These are phyloP conservation scores for Gloeopeniophorella convolvens DNA, from an alignment of 768 basidiomycete genomes.

Conservation along the genomic window DNA sequence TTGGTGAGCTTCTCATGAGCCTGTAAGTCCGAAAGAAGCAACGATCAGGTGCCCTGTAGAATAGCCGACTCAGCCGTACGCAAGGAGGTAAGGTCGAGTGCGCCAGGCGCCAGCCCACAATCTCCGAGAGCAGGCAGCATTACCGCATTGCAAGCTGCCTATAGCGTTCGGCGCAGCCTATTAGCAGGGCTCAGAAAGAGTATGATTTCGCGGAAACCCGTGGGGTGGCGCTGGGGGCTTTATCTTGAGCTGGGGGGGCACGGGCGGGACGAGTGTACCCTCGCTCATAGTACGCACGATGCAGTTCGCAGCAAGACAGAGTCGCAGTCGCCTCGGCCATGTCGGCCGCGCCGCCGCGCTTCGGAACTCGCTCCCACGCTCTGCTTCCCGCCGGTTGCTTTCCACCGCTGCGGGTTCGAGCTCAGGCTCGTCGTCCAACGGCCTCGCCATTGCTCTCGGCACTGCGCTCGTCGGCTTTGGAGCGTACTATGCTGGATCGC, in stretches of 20 bases:
- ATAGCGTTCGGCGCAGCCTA: too few relatives aligned
- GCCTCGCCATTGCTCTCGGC: background rate
- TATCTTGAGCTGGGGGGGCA: background rate
- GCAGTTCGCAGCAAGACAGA: background rate
- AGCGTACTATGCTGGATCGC: background rate
- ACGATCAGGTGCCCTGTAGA: too few relatives aligned
- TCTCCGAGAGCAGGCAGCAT: too few relatives aligned
- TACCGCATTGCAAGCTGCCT: too few relatives aligned
- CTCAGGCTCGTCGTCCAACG: background rate
- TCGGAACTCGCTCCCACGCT: background rate
- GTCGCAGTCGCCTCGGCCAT: background rate
- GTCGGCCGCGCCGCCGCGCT: background rate
- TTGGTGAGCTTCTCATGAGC: too few relatives aligned
- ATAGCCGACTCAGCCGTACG: too few relatives aligned
- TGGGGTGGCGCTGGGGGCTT: background rate
- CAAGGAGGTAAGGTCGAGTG: too few relatives aligned
- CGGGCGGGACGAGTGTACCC: too few relatives aligned
- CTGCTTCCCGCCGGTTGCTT: background rate
- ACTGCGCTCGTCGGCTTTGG: background rate
- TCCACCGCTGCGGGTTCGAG: background rate
- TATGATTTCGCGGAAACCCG: too few relatives aligned
- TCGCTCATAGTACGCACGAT: background rate
- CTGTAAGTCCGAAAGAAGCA: too few relatives aligned
- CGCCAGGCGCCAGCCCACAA: too few relatives aligned
- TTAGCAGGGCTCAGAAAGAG: too few relatives aligned